Evolutionary conservation across 352 stramenopile species (phyloP).

Genomic region (Globisporangium camurandrum): DNA sequence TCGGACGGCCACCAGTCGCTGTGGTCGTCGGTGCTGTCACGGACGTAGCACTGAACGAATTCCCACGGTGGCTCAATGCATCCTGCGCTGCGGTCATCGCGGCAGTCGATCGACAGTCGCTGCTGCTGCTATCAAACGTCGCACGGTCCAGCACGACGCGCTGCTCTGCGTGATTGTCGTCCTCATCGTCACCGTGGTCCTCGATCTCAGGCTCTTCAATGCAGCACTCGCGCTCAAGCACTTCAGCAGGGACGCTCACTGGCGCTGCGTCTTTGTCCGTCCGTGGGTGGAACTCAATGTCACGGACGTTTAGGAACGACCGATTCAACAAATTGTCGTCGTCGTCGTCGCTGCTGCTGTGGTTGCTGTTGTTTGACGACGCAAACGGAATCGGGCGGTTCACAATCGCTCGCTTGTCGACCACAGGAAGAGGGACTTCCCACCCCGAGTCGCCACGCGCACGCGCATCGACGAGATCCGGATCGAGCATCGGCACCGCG

Average conservation of each 20-base stretch:
- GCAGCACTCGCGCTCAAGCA: neutral
- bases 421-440: constrained; percentile 14
- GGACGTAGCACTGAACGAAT: constrained; percentile 8
- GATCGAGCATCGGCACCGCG: constrained; percentile 27
- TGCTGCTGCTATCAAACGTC: constrained; percentile 8
- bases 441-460: constrained; percentile 32
- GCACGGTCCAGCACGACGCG: constrained; percentile 1
- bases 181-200: constrained; percentile 1
- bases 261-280: constrained; percentile 9
- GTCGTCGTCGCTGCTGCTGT: constrained; percentile 30
- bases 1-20: constrained; percentile 38
- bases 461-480: constrained; percentile 19
- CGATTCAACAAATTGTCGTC: constrained; percentile 32
- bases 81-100: neutral
- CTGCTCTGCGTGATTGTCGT: constrained; percentile 14
- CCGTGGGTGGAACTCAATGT: constrained; percentile 32
- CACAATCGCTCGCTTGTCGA: constrained; percentile 12
- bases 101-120: too few species aligned
- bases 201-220: constrained; percentile 1
- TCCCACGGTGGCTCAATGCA: neutral
- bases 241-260: constrained; percentile 8
- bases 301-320: constrained; percentile 45
- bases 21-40: too few species aligned
- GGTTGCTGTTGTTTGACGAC: constrained; percentile 2
- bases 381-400: constrained; percentile 12